Evolutionary conservation across 208 protist genomes (phyloP).

Genomic region (Trypanosoma mega): DNA sequence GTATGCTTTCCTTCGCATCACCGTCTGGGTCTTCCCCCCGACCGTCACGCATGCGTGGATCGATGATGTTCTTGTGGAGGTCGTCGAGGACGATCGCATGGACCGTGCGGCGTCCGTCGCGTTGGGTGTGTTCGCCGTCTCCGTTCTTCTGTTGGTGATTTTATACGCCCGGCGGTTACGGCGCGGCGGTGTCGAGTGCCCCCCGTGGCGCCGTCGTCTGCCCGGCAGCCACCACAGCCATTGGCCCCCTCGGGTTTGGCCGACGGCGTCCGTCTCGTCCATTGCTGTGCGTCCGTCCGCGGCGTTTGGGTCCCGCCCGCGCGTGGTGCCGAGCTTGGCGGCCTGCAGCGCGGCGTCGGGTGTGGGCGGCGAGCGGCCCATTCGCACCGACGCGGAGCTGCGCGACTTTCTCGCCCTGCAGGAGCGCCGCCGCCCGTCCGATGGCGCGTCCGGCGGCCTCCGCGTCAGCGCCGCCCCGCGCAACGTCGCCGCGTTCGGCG

Average conservation of each 20-base stretch:
- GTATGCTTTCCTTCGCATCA: constrained; percentile 14
- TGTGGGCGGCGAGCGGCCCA: constrained; percentile 31
- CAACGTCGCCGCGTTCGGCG: background rate
- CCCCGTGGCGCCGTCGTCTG: too few relatives aligned
- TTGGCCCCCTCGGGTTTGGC: too few relatives aligned
- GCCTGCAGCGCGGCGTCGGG: constrained; percentile 3
- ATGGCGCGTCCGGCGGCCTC: constrained; percentile 6
- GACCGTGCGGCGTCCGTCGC: constrained; percentile 15
- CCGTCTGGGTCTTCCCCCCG: constrained; percentile 34
- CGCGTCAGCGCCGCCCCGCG: background rate
- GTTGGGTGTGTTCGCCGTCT: constrained; percentile 24
- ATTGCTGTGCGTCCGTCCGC: constrained; percentile 13
- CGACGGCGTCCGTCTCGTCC: constrained; percentile 6
- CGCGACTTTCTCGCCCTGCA: constrained; percentile 36
- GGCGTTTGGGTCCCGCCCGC: background rate
- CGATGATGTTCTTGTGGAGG: constrained; percentile 74
- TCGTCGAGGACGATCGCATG: constrained; percentile 48
- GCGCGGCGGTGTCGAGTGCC: background rate
- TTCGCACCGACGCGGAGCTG: constrained; percentile 40
- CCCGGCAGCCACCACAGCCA: too few relatives aligned
- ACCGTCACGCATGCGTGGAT: constrained; percentile 52
- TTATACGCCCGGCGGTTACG: background rate
- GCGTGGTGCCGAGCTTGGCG: background rate
- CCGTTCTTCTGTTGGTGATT: constrained; percentile 20
- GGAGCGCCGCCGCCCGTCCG: constrained; percentile 5